A percentile compares a stretch with the other conserved stretches of the same genome.
Conservation (phyloP, 2,329 filamentous ascomycete genomes). For the Fusarium staphyleae region DNA sequence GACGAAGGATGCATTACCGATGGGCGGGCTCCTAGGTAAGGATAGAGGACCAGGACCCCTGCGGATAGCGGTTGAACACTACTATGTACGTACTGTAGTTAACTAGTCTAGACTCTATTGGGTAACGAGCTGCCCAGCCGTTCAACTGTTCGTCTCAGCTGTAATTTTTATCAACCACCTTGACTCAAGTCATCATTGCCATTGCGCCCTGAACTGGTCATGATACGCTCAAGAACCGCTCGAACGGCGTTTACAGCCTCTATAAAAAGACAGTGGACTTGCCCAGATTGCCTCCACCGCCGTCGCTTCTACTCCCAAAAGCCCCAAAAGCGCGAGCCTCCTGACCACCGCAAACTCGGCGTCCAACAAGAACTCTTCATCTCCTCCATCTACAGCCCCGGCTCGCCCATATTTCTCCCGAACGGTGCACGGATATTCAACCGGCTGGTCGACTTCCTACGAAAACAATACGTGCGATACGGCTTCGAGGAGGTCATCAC, state of each 20-base stretch:
- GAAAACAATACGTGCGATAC: conserved; percentile 83
- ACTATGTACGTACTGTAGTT: too few species aligned
- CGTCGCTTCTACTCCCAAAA: conserved; percentile 45
- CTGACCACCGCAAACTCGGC: conserved; percentile 68
- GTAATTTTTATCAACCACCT: conserved; percentile 17
- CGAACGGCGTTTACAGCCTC: conserved; percentile 29
- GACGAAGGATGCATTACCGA: conserved; percentile 13
- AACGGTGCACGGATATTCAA: conserved; percentile 85
- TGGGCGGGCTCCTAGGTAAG: conserved; percentile 21
- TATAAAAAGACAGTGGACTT: conserved; percentile 42
- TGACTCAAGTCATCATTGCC: conserved; percentile 5
- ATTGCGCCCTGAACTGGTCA: conserved; percentile 33
- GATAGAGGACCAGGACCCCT: conserved; percentile 31
- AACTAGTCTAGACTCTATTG: conserved; percentile 38
- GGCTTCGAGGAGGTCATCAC: conserved; percentile 90
- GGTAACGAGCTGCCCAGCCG: conserved; percentile 36
- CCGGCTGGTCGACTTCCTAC: conserved; percentile 80
- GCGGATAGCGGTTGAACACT: conserved; percentile 15
- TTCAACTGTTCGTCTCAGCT: background rate
- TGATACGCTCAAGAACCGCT: conserved; percentile 43
- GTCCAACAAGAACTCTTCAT: conserved; percentile 78
- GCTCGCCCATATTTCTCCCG: conserved; percentile 84
- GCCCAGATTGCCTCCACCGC: conserved; percentile 42
- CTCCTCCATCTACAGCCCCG: conserved; percentile 80
- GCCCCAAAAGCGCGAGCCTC: conserved; percentile 44